A percentile compares a stretch with the other conserved stretches of the same genome.
Evolutionary conservation across 352 stramenopile species (phyloP).

Genomic region (Thalassiosira livingstoniorum): DNA sequence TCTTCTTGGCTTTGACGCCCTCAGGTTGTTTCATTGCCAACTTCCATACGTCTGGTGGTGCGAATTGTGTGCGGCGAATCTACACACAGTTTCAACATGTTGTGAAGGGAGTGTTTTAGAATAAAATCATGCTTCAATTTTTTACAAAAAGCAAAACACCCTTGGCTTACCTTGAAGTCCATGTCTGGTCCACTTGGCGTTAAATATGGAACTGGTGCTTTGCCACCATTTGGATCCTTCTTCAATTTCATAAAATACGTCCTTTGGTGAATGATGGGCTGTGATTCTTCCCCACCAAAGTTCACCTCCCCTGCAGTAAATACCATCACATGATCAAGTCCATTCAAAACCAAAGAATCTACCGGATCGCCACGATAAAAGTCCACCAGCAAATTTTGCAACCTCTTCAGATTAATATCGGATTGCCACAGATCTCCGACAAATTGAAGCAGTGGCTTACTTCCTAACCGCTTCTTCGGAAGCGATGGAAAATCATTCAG

Average conservation of each 20-base stretch:
- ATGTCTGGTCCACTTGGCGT: conserved; percentile 82
- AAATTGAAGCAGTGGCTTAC: conserved; percentile 96
- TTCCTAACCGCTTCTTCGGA: conserved; percentile 89
- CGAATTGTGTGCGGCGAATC: conserved; percentile 94
- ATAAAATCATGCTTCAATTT: conserved; percentile 2
- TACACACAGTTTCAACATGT: conserved; percentile 62
- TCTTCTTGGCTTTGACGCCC: conserved; percentile 91
- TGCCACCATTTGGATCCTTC: conserved; percentile 81
- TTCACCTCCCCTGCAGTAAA: conserved; percentile 91
- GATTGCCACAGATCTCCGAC: conserved; percentile 94
- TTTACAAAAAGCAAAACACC: no score
- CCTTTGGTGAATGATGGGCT: conserved; percentile 90
- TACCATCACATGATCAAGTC: conserved; percentile 97
- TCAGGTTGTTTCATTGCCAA: conserved; percentile 90
- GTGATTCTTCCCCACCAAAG: conserved; percentile 34
- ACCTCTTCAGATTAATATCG: conserved; percentile 90
- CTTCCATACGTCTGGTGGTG: conserved; percentile 95
- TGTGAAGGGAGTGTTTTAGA: conserved; percentile 61
- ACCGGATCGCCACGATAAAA: conserved; percentile 97
- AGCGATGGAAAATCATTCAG: conserved; percentile 90
- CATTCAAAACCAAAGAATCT: conserved; percentile 94
- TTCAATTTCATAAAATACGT: conserved; percentile 97
- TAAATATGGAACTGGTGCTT: conserved; percentile 87
- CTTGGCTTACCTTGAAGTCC: conserved; percentile 80
- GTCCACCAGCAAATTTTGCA: conserved; percentile 95